A percentile compares a stretch with the other conserved stretches of the same genome.
Evolutionary conservation across 306 rosid species (phyloP).

Genomic region (Fragaria iinumae): DNA sequence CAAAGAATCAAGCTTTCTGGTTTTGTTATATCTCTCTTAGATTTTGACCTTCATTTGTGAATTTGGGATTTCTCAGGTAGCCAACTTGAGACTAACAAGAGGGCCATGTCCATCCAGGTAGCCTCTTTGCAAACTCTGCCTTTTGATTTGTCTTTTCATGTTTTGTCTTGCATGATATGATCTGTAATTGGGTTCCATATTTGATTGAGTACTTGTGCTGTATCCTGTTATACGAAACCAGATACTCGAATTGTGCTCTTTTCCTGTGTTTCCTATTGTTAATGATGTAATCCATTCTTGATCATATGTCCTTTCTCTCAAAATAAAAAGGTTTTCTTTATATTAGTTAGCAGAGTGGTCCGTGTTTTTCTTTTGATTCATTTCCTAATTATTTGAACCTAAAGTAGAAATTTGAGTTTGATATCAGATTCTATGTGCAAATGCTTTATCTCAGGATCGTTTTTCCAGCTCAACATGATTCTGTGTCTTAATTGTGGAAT

Average conservation of each 20-base stretch:
- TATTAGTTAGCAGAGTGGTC: neutral
- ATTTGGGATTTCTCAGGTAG: slow-evolving; percentile 42
- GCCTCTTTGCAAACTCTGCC: neutral
- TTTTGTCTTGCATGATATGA: neutral
- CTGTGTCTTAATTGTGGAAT: neutral
- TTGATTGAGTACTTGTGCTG: neutral
- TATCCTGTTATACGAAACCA: neutral
- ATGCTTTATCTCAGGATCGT: neutral
- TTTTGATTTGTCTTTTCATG: neutral
- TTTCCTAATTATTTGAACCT: neutral
- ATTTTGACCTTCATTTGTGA: neutral
- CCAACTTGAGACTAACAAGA: slow-evolving; percentile 71
- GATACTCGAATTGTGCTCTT: neutral
- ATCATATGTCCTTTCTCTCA: neutral
- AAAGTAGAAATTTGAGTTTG: neutral
- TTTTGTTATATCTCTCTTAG: slow-evolving; percentile 10
- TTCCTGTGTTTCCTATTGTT: neutral
- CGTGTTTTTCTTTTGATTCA: neutral
- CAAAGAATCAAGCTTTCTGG: neutral
- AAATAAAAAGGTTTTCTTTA: neutral
- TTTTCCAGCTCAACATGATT: neutral
- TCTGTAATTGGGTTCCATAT: neutral
- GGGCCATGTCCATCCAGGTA: slow-evolving; percentile 72
- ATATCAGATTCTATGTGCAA: neutral
- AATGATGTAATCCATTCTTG: neutral